phyloP scores from a whole-genome alignment of 257 asterid genomes.

The Solanum rostratum region DNA sequence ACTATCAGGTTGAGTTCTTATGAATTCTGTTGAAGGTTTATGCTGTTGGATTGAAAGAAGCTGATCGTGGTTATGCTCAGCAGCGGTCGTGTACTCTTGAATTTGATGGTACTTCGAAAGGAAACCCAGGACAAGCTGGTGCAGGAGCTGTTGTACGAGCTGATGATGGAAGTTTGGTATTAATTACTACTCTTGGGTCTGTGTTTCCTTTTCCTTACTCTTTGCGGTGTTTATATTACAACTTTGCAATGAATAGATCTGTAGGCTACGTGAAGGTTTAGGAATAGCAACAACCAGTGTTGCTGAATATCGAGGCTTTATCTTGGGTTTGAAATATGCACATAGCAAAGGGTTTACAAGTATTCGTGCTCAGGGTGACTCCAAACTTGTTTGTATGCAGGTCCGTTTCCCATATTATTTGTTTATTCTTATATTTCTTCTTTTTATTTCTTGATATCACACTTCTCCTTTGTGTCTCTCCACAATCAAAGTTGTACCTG shows the following conservation, averaged over 20 bases:
- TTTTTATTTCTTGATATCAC: neutral
- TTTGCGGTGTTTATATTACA: neutral
- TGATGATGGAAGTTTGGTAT: conserved; percentile 15
- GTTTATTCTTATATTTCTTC: neutral
- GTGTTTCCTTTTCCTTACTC: neutral
- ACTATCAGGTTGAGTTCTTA: neutral
- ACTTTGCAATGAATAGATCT: neutral
- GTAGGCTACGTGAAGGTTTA: conserved; percentile 13
- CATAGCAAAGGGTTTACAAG: conserved; percentile 12
- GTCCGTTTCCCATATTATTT: neutral
- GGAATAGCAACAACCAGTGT: conserved; percentile 8
- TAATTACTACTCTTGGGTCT: neutral
- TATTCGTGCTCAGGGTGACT: conserved; percentile 15
- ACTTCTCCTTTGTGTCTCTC: neutral
- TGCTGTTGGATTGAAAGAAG: neutral
- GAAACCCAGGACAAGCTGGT: conserved; percentile 9
- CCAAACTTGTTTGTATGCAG: conserved; percentile 17
- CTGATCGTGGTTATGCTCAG: neutral
- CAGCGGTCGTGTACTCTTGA: conserved; percentile 14
- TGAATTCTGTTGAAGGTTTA: neutral
- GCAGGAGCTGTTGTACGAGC: conserved; percentile 20
- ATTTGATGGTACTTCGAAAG: conserved; percentile 16
- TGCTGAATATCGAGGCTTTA: conserved; percentile 12
- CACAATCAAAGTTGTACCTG: neutral
- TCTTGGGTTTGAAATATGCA: conserved; percentile 15